Conservation (phyloP, 371 early-diverging fungal species). For the Syncephalastrum monosporum region DNA sequence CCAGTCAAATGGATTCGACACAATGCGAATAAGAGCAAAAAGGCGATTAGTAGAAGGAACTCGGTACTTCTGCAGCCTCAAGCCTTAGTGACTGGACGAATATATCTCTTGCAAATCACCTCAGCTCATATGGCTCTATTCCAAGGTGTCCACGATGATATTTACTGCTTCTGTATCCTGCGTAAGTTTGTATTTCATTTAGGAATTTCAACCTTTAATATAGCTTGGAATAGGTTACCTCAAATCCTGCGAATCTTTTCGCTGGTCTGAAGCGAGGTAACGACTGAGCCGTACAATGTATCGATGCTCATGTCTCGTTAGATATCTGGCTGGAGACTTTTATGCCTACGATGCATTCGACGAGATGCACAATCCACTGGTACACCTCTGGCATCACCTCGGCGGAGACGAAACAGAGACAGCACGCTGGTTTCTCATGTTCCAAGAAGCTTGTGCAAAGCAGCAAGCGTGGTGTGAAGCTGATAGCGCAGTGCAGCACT, state of each 20-base stretch:
- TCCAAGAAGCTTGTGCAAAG: constrained; percentile 38
- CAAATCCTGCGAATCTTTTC: constrained; percentile 26
- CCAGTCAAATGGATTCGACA: too few relatives aligned
- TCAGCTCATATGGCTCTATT: constrained; percentile 7
- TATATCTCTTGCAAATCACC: constrained; percentile 1
- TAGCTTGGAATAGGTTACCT: not conserved
- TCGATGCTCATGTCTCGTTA: not conserved
- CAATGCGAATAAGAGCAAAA: too few relatives aligned
- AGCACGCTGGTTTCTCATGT: constrained; percentile 36
- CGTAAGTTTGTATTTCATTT: constrained; percentile 16
- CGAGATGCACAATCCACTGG: constrained; percentile 36
- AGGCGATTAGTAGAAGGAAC: too few relatives aligned
- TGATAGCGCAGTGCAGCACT: too few relatives aligned
- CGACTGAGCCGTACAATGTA: too few relatives aligned
- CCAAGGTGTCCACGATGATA: constrained; percentile 27
- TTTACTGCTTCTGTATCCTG: constrained; percentile 41
- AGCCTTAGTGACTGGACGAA: not conserved
- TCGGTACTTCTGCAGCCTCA: too few relatives aligned
- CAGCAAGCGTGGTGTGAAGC: constrained; percentile 26
- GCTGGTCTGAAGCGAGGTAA: constrained; percentile 45
- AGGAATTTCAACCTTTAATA: not conserved
- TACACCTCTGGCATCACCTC: constrained; percentile 32
- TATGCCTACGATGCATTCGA: constrained; percentile 39
- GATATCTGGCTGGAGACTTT: constrained; percentile 41
- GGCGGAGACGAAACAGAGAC: constrained; percentile 17